Percentiles rank a stretch among this genome's conserved stretches.
These are phyloP conservation scores for Infundibulicybe gibba DNA, from an alignment of 768 basidiomycete genomes.

Conservation along the genomic window DNA sequence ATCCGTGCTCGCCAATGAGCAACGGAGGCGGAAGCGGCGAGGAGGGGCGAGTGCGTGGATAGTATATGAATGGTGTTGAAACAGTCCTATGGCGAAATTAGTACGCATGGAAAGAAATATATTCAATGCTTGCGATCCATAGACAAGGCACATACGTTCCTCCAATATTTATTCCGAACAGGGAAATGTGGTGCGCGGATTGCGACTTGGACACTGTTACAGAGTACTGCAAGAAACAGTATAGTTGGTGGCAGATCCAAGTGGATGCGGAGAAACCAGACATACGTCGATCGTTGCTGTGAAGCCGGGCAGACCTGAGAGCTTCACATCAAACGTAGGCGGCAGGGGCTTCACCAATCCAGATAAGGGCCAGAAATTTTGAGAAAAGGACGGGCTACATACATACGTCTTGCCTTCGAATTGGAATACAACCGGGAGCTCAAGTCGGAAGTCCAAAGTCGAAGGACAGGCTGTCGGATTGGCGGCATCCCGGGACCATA, in stretches of 20 bases:
- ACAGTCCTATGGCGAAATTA: constrained; percentile 35
- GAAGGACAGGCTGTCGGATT: constrained; percentile 43
- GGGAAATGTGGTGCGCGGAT: constrained; percentile 25
- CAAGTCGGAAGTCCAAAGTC: constrained; percentile 48
- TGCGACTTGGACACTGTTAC: constrained; percentile 49
- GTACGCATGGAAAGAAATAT: not conserved
- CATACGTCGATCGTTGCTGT: constrained; percentile 54
- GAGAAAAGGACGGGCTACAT: constrained; percentile 16
- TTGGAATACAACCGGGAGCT: constrained; percentile 55
- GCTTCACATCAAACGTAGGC: constrained; percentile 64
- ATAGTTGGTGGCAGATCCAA: not conserved
- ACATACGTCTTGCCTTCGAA: constrained; percentile 60
- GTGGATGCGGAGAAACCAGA: not conserved
- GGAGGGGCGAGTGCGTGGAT: constrained; percentile 62
- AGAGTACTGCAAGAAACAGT: constrained; percentile 39
- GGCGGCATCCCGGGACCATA: constrained; percentile 54
- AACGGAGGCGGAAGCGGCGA: constrained; percentile 47
- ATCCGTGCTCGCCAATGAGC: constrained; percentile 29
- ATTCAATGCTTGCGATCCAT: not conserved
- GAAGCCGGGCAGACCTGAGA: constrained; percentile 73
- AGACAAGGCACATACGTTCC: constrained; percentile 39
- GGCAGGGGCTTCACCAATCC: constrained; percentile 51
- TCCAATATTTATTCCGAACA: constrained; percentile 50
- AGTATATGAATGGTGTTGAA: constrained; percentile 60
- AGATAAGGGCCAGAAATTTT: constrained; percentile 2